phyloP scores from a whole-genome alignment of 306 rosid species.

The Ammopiptanthus mongolicus region DNA sequence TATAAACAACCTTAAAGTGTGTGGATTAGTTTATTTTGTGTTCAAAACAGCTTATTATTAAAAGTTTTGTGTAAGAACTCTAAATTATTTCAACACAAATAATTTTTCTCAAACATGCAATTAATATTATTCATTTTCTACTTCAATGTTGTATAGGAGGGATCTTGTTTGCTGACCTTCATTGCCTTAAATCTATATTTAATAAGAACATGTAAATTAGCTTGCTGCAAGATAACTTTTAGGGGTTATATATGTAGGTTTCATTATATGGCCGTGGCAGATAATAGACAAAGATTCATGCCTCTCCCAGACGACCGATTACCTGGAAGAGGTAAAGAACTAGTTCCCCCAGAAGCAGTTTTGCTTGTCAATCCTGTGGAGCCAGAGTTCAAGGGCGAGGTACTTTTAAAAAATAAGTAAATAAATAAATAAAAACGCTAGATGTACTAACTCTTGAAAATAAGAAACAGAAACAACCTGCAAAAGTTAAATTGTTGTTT shows the following conservation, averaged over 20 bases:
- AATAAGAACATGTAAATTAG: neutral
- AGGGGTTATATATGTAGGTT: constrained; percentile 34
- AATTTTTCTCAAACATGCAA: neutral
- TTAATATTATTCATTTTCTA: neutral
- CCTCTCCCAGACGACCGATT: constrained; percentile 72
- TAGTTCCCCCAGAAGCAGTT: constrained; percentile 72
- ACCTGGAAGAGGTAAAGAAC: constrained; percentile 41
- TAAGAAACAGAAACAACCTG: neutral
- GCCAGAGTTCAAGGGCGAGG: constrained; percentile 72
- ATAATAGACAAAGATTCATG: constrained; percentile 67
- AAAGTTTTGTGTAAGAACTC: too few relatives aligned
- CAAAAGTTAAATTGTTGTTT: neutral
- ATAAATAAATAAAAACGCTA: neutral
- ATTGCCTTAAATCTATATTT: neutral
- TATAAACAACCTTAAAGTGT: neutral
- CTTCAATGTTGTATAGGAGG: neutral
- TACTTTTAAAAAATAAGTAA: neutral
- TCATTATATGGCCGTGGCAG: constrained; percentile 59
- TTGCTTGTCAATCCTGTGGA: constrained; percentile 60
- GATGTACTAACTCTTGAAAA: neutral
- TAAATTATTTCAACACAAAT: too few relatives aligned
- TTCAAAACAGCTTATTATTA: neutral
- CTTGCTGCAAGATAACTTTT: neutral
- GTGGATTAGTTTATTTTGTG: neutral
- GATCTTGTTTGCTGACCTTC: neutral